Evolutionary conservation across 306 rosid species (phyloP).

Genomic region (Sesbania bispinosa): DNA sequence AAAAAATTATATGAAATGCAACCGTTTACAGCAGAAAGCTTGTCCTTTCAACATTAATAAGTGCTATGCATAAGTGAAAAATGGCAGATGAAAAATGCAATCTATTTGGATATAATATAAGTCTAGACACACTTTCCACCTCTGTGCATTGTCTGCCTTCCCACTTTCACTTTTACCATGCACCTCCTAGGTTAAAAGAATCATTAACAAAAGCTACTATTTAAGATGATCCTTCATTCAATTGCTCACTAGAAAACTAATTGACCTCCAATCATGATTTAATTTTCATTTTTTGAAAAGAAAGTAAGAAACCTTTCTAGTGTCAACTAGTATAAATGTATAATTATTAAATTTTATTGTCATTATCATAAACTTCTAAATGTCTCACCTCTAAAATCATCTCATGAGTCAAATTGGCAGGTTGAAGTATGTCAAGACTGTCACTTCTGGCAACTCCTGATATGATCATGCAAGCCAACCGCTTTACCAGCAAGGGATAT

Average conservation of each 20-base stretch:
- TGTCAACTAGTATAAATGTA: neutral
- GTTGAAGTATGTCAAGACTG: constrained; percentile 85
- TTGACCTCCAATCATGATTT: neutral
- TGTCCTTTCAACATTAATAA: neutral
- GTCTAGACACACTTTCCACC: constrained; percentile 12
- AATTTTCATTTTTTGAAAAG: constrained; percentile 12
- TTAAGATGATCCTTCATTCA: neutral
- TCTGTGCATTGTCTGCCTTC: neutral
- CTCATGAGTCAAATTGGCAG: constrained; percentile 62
- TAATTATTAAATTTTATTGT: neutral
- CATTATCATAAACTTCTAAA: neutral
- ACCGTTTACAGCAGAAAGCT: neutral
- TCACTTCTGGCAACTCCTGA: constrained; percentile 57
- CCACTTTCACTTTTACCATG: constrained; percentile 6
- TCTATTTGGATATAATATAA: neutral
- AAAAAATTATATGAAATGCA: neutral
- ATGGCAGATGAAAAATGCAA: neutral
- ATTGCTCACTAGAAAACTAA: constrained; percentile 4
- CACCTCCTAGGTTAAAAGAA: constrained; percentile 13
- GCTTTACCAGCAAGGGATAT: constrained; percentile 81
- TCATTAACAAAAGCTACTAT: neutral
- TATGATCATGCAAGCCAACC: constrained; percentile 90
- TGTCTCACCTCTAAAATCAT: constrained; percentile 54
- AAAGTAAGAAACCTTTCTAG: no score
- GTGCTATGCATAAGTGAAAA: neutral